Evolutionary conservation across 306 rosid species (phyloP).

Genomic region (Crotalaria pallida): DNA sequence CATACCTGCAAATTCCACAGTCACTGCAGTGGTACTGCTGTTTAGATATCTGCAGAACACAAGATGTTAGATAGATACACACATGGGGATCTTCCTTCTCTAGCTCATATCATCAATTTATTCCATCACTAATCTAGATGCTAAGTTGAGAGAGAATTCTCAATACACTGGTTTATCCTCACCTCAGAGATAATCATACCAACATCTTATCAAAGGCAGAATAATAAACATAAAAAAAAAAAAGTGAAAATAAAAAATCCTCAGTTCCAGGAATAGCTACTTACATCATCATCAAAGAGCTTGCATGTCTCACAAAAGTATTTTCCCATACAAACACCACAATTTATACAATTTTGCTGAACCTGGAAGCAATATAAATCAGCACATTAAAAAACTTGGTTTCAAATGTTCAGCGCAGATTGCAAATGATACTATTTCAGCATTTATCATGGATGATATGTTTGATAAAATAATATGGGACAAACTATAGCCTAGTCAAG

Average conservation of each 20-base stretch:
- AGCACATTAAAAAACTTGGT: conserved; percentile 5
- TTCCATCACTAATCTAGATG: not conserved
- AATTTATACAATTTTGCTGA: conserved; percentile 64
- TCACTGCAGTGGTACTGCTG: conserved; percentile 81
- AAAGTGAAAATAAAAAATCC: not conserved
- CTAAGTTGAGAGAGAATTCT: not conserved
- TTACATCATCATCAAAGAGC: conserved; percentile 88
- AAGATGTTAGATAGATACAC: not conserved
- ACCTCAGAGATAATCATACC: not conserved
- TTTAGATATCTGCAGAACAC: conserved; percentile 56
- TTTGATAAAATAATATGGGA: not conserved
- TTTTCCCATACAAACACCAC: conserved; percentile 91
- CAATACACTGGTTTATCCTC: not conserved
- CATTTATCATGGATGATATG: not conserved
- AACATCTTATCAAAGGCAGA: not conserved
- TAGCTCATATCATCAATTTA: not conserved
- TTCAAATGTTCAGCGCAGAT: not conserved
- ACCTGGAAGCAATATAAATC: conserved; percentile 40
- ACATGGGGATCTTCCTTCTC: not conserved
- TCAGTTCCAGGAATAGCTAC: conserved; percentile 20
- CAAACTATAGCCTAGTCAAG: not conserved
- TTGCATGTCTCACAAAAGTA: conserved; percentile 82
- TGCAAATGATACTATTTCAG: not conserved
- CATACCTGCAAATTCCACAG: conserved; percentile 89
- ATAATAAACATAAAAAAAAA: not conserved